Base-by-base conservation (phyloP, 148 eudicot species). In the Silene uniflora region DNA sequence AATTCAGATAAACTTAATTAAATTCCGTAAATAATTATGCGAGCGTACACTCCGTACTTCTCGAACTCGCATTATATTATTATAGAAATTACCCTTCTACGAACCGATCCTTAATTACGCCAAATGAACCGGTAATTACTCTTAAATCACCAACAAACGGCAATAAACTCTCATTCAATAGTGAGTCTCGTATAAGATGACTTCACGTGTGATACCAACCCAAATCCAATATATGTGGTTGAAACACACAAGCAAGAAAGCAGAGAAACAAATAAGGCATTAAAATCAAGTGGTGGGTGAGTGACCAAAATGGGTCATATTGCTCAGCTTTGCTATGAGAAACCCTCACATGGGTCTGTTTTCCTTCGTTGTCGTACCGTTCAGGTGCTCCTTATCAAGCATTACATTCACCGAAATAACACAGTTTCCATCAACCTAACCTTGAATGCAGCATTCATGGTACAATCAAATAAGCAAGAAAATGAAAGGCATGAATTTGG, bases 271-370 rank as follows among this genome's bases (percentile, higher is more conserved):
- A n/a, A n/a, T n/a, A n/a, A n/a, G n/a, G n/a, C n/a, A n/a, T n/a
- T n/a, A n/a, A 35, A 59, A 35, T 5, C 71, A 72, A 77, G 14
- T 11, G 29, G 32, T 21, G 55, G 55, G 27, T 65, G 44, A 16
- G 35, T 62, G 47, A 65, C 65, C 44, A 10, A 72, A 32, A 19
- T 32, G 46, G 63, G 76, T 49, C 17, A 12, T 17, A 49, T 49
- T 44, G n/a, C 27, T 73, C 47, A 73, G 39, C 16, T 16, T 46
- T n/a, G n/a, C n/a, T n/a, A n/a, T n/a, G 6, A 78, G 12, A 73
- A 64, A 67, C 67, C 17, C 73, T 73, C 60, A 78, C 64, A 72
- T 72, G 76, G 79, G 64, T 55, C 73, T 67, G 58, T 78, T 66
- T 55, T 24, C 63, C 7, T 19, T 64, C 71, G 2, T 19, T 49